A percentile compares a stretch with the other conserved stretches of the same genome.
These are phyloP conservation scores for Aspergillus egyptiacus DNA, from an alignment of 495 filamentous ascomycete genomes.

Conservation along the genomic window DNA sequence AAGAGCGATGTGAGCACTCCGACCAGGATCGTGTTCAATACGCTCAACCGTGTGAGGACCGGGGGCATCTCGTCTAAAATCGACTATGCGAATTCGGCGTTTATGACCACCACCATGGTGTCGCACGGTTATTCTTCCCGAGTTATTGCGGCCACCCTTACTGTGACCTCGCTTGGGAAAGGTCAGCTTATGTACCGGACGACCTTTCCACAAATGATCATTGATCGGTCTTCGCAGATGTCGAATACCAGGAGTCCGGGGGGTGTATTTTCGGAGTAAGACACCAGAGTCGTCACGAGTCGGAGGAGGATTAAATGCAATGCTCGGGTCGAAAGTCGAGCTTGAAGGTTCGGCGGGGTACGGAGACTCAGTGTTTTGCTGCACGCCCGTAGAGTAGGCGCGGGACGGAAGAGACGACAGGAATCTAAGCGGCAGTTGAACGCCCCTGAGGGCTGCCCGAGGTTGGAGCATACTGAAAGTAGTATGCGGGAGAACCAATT, in stretches of 20 bases:
- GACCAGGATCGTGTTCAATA: constrained; percentile 92
- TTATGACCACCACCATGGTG: constrained; percentile 90
- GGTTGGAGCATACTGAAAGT: constrained; percentile 56
- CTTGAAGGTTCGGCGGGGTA: constrained; percentile 25
- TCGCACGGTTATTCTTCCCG: constrained; percentile 74
- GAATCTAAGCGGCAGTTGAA: constrained; percentile 45
- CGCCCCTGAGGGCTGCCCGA: constrained; percentile 49
- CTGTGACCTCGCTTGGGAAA: constrained; percentile 83
- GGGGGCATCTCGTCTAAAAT: constrained; percentile 68
- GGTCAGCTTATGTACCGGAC: constrained; percentile 75
- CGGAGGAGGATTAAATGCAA: constrained; percentile 41
- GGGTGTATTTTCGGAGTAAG: constrained; percentile 77
- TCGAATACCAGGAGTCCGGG: constrained; percentile 86
- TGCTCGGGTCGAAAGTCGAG: constrained; percentile 33
- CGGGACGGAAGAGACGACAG: constrained; percentile 38
- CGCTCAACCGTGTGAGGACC: constrained; percentile 84
- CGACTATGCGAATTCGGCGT: constrained; percentile 82
- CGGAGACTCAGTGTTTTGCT: constrained; percentile 29
- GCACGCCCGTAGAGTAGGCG: constrained; percentile 50
- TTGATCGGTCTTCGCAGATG: constrained; percentile 89
- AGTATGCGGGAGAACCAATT: constrained; percentile 6
- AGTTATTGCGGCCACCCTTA: constrained; percentile 89
- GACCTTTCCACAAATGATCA: constrained; percentile 92
- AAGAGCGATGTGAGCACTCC: constrained; percentile 88
- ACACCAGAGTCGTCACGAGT: constrained; percentile 34